Evolutionary conservation across 1,284 basidiomycete species (phyloP), one percentile per base, ranked within the genome.

Genomic region (Calocybe gambosa): DNA sequence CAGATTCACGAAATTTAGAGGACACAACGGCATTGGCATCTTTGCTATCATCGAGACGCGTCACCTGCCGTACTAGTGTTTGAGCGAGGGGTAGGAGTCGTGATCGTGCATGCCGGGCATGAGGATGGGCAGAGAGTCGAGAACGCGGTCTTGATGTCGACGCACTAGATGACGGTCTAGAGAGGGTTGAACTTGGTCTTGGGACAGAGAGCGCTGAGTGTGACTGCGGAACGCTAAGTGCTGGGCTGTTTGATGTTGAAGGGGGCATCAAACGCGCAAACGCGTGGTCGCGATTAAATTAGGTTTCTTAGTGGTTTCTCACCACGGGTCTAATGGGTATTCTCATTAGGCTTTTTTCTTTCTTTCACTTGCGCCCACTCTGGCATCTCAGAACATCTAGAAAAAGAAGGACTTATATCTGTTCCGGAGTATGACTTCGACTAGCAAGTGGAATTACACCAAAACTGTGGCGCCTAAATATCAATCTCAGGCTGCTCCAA

Each of bases 21-120:
- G 42, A 35, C 13, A 23, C 19, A 33, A 63, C 65, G 35, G 76
- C 71, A 1, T 57, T 56, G n/a, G 65, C 63, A 21, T 67, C 69
- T 34, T 71, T 71, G 7, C 64, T 60, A 46, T 78, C 75, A 1
- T 58, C 52, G 18, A 71, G 49, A 9, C 68, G 68, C 9, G 64
- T 75, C 5, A 84, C 54, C 39, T 81, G 75, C 0, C 71, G 49
- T 16, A 86, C 77, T 18, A 88, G 65, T 0, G 67, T 58, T 47
- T 82, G 77, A 45, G 71, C 76, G 28, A 75, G 58, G 0, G 80
- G 76, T 0, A 77, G 52, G 6, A 87, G 61, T 21, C 76, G 74
- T 3, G 75, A 69, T 8, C 69, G 74, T 47, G 74, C 64, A 43
- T 78, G 74, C 28, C 81, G 73, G 50, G 75, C 71, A 59, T 69